Conservation (phyloP, 495 filamentous ascomycete species). For the Schizothecium vesticola region DNA sequence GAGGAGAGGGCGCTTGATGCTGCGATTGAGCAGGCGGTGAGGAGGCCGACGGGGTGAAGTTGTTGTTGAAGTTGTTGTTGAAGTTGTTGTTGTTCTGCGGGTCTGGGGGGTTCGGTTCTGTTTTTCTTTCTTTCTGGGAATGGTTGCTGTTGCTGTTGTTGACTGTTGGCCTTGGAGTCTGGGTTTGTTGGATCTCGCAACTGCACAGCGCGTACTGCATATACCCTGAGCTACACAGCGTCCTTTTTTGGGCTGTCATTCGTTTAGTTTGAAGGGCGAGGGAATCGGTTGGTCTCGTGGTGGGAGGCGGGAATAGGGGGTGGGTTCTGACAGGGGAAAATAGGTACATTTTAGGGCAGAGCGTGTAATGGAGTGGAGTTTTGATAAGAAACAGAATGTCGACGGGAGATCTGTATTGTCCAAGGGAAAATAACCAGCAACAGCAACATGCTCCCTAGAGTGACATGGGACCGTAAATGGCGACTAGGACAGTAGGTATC, state of each 20-base stretch:
- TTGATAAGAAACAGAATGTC: neutral
- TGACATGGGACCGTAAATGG: neutral
- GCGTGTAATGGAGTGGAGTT: neutral
- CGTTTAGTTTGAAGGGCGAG: neutral
- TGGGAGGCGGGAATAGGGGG: too few relatives aligned
- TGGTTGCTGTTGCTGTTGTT: neutral
- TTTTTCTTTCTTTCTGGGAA: neutral
- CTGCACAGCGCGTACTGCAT: neutral
- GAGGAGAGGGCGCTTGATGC: constrained; percentile 45
- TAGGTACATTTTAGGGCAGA: neutral
- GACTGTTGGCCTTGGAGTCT: neutral
- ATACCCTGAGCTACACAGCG: neutral
- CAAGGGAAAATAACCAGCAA: neutral
- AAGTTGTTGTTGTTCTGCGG: neutral
- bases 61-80: neutral
- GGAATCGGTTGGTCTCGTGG: neutral
- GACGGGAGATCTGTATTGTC: too few relatives aligned
- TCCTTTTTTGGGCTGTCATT: neutral
- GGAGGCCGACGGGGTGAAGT: constrained; percentile 10
- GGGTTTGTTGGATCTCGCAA: neutral
- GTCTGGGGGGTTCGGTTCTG: neutral
- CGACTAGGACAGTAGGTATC: neutral
- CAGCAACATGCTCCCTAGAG: neutral
- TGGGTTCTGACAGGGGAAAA: neutral
- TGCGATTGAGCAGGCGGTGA: constrained; percentile 40